These are phyloP conservation scores for Kregervanrija fluxuum DNA, from an alignment of 805 yeast genomes.

Conservation along the genomic window DNA sequence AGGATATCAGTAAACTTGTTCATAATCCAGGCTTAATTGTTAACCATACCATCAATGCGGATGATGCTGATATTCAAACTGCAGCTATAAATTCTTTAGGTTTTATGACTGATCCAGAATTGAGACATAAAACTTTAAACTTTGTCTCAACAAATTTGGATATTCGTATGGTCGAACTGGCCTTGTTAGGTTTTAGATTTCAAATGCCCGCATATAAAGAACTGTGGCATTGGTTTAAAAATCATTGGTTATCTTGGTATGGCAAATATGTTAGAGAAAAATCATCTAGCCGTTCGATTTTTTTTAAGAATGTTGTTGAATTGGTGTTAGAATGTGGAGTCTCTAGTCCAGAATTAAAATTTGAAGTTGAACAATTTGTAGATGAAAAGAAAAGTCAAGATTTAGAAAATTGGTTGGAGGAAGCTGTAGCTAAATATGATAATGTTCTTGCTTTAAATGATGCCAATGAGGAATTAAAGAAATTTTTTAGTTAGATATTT, in stretches of 20 bases:
- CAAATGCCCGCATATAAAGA: slow-evolving; percentile 24
- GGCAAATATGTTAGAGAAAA: slow-evolving; percentile 35
- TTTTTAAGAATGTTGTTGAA: slow-evolving; percentile 37
- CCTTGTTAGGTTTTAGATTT: slow-evolving; percentile 47
- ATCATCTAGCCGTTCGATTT: slow-evolving; percentile 32
- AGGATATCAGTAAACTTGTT: slow-evolving; percentile 46
- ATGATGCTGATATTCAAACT: slow-evolving; percentile 39
- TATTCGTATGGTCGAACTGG: slow-evolving; percentile 45
- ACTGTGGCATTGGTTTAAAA: slow-evolving; percentile 52
- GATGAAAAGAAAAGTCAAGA: slow-evolving; percentile 16
- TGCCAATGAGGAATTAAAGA: slow-evolving; percentile 16
- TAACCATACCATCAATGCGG: slow-evolving; percentile 25
- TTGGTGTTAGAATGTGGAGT: slow-evolving; percentile 30
- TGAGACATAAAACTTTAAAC: slow-evolving; percentile 48
- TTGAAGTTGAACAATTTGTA: slow-evolving; percentile 16
- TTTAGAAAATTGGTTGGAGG: slow-evolving; percentile 16
- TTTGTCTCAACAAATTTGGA: slow-evolving; percentile 53
- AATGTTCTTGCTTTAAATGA: slow-evolving; percentile 20
- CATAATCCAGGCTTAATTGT: slow-evolving; percentile 42
- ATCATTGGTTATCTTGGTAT: slow-evolving; percentile 47
- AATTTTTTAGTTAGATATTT: not conserved
- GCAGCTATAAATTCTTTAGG: slow-evolving; percentile 51
- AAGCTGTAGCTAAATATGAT: slow-evolving; percentile 16
- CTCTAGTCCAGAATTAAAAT: slow-evolving; percentile 13
- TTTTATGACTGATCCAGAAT: slow-evolving; percentile 36